These are phyloP conservation scores for Coemansia sp. DNA, from an alignment of 192 early-diverging fungal genomes.

Conservation along the genomic window DNA sequence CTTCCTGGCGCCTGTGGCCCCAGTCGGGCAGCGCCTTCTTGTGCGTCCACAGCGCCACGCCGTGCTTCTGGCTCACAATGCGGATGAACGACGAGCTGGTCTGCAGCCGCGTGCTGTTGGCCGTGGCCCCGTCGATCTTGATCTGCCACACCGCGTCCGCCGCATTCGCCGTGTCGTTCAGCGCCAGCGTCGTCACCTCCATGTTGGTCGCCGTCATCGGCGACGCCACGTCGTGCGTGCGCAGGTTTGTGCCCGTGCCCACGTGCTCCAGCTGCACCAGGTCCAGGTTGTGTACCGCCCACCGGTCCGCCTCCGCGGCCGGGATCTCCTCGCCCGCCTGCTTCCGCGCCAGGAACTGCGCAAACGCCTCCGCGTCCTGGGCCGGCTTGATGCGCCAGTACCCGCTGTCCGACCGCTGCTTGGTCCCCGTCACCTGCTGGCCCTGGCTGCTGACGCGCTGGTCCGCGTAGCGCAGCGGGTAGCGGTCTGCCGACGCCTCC, in stretches of 20 bases:
- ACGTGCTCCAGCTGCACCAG: slow-evolving; percentile 63
- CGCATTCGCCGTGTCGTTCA: slow-evolving; percentile 29
- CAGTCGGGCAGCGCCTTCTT: slow-evolving; percentile 78
- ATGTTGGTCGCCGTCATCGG: slow-evolving; percentile 74
- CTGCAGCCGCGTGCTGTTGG: slow-evolving; percentile 20
- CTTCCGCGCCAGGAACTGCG: slow-evolving; percentile 19
- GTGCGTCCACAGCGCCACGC: slow-evolving; percentile 83
- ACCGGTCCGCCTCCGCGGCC: slow-evolving; percentile 44
- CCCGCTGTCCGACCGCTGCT: slow-evolving; percentile 61
- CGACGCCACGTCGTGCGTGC: slow-evolving; percentile 80
- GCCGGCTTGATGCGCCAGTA: slow-evolving; percentile 64
- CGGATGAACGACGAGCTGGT: slow-evolving; percentile 46
- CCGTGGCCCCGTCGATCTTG: slow-evolving; percentile 52
- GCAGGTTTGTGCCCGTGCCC: slow-evolving; percentile 55
- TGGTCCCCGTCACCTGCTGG: slow-evolving; percentile 75
- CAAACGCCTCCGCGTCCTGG: slow-evolving; percentile 13
- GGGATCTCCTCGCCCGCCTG: slow-evolving; percentile 25
- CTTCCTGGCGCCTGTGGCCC: slow-evolving; percentile 84
- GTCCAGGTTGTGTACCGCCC: slow-evolving; percentile 58
- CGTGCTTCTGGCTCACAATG: slow-evolving; percentile 57
- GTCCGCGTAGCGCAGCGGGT: slow-evolving; percentile 92
- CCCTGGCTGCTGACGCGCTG: slow-evolving; percentile 84
- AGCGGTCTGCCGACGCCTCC: slow-evolving; percentile 73
- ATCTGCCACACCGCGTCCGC: slow-evolving; percentile 61
- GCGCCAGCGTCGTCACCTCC: slow-evolving; percentile 68